These are phyloP conservation scores for Penicillium waksmanii DNA, from an alignment of 495 filamentous ascomycete genomes.

Conservation along the genomic window DNA sequence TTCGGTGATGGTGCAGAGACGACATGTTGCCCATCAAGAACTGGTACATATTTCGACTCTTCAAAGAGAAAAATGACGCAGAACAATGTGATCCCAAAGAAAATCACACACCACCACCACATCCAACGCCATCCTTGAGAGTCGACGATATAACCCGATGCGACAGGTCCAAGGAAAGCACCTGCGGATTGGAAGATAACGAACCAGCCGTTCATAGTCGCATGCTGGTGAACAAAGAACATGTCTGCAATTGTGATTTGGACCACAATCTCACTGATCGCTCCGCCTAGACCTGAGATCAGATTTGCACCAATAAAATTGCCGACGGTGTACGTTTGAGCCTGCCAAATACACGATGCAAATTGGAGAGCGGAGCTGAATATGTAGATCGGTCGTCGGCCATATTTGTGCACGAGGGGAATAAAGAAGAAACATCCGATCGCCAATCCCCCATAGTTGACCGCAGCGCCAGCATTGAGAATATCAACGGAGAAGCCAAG, in stretches of 20 bases:
- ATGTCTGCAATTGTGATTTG: conserved; percentile 53
- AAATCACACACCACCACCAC: conserved; percentile 55
- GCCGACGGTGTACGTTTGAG: conserved; percentile 30
- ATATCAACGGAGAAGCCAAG: conserved; percentile 38
- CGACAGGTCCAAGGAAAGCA: conserved; percentile 43
- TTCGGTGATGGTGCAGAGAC: neutral
- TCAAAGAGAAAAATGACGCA: conserved; percentile 46
- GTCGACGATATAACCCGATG: conserved; percentile 48
- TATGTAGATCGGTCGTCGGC: conserved; percentile 49
- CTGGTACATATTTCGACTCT: conserved; percentile 43
- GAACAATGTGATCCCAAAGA: conserved; percentile 43
- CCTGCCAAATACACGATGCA: conserved; percentile 43
- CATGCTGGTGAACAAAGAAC: conserved; percentile 54
- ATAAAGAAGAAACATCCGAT: conserved; percentile 48
- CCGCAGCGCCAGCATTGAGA: conserved; percentile 43
- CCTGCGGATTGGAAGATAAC: conserved; percentile 38
- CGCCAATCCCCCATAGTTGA: conserved; percentile 40
- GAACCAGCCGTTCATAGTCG: conserved; percentile 44
- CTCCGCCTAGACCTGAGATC: conserved; percentile 39
- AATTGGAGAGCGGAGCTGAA: conserved; percentile 39
- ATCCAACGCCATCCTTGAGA: conserved; percentile 55
- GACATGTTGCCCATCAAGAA: conserved; percentile 15
- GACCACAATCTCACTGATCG: conserved; percentile 46
- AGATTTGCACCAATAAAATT: conserved; percentile 40
- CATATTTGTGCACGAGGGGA: conserved; percentile 50